Conservation (phyloP, 306 rosid genomes). For the Comarum palustre region DNA sequence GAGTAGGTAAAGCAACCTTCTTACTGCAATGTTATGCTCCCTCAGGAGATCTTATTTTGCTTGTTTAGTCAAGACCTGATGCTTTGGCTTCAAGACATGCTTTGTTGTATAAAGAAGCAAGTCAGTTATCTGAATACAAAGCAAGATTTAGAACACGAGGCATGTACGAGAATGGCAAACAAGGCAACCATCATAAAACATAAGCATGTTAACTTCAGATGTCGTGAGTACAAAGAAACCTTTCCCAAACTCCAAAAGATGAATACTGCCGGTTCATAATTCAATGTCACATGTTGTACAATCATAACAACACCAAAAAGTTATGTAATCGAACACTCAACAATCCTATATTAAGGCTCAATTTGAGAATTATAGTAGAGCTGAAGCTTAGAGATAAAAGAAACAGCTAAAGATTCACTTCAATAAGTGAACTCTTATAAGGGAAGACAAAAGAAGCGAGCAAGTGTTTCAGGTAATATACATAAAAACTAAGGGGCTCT, state of each 20-base stretch:
- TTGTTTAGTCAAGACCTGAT: conserved; percentile 46
- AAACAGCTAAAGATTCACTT: not conserved
- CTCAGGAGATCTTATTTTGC: conserved; percentile 65
- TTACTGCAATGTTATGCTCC: conserved; percentile 72
- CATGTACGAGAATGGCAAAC: conserved; percentile 4
- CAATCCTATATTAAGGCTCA: not conserved
- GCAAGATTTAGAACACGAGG: conserved; percentile 17
- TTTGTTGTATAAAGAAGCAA: conserved; percentile 85
- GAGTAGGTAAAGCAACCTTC: conserved; percentile 54
- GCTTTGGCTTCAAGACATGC: too few species aligned
- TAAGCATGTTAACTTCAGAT: not conserved
- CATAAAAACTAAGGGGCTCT: not conserved
- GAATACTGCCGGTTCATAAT: not conserved
- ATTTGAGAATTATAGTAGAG: not conserved
- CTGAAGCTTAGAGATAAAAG: not conserved
- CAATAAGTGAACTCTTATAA: not conserved
- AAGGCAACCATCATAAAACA: not conserved
- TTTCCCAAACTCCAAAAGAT: not conserved
- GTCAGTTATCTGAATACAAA: conserved; percentile 70
- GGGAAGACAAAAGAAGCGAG: not conserved
- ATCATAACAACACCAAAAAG: not conserved
- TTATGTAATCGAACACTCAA: not conserved
- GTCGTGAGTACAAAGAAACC: not conserved
- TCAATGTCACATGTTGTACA: not conserved
- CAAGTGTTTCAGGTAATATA: not conserved